These are phyloP conservation scores for Blastomyces gilchristii DNA, from an alignment of 2,329 filamentous ascomycete genomes.

Conservation along the genomic window DNA sequence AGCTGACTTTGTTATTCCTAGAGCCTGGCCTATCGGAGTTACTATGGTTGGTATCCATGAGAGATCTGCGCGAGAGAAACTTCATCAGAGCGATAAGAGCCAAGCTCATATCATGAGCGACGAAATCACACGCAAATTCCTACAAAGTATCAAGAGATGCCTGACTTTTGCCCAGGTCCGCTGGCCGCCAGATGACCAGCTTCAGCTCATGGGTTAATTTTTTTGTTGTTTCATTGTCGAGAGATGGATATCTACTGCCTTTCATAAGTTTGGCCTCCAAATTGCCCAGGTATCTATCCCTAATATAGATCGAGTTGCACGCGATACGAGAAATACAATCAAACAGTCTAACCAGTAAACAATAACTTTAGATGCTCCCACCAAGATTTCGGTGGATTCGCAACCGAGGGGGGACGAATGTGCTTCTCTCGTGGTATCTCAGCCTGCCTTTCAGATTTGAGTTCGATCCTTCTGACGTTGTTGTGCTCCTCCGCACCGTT, in stretches of 20 bases:
- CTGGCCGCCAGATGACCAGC: slow-evolving; percentile 86
- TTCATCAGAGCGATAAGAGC: slow-evolving; percentile 65
- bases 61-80: slow-evolving; percentile 84
- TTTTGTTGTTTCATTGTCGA: not conserved
- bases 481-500: not conserved
- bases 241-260: not conserved
- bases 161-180: slow-evolving; percentile 92
- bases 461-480: not conserved
- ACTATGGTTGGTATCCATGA: slow-evolving; percentile 99
- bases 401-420: not conserved
- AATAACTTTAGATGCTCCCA: slow-evolving; percentile 11
- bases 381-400: slow-evolving; percentile 6
- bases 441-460: not conserved
- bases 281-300: slow-evolving; percentile 1
- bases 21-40: slow-evolving; percentile 94
- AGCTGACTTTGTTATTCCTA: slow-evolving; percentile 19
- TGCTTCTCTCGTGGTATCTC: not conserved
- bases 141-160: slow-evolving; percentile 96
- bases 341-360: slow-evolving; percentile 5
- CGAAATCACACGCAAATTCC: slow-evolving; percentile 85
- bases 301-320: not conserved
- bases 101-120: slow-evolving; percentile 96
- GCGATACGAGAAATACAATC: not conserved
- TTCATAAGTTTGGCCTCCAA: not conserved
- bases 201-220: slow-evolving; percentile 83